These are phyloP conservation scores for Mycena chlorophos DNA, from an alignment of 768 basidiomycete species.

Conservation along the genomic window DNA sequence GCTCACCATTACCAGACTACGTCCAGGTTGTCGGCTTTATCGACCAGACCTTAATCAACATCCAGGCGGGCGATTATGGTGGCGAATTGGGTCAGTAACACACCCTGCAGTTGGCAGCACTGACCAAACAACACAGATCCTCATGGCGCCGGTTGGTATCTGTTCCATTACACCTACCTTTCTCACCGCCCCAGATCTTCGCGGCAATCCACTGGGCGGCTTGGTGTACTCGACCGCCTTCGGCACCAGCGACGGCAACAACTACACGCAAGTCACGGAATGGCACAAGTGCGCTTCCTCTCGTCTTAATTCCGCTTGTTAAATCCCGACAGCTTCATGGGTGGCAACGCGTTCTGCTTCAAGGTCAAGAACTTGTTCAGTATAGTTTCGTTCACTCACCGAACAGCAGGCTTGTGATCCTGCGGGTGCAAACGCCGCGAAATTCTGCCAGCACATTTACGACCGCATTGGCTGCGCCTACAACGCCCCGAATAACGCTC, in stretches of 20 bases:
- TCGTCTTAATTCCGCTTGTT: slow-evolving; percentile 1
- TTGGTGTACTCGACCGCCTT: slow-evolving; percentile 64
- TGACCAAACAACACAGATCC: slow-evolving; percentile 38
- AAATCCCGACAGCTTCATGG: slow-evolving; percentile 79
- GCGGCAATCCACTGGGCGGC: slow-evolving; percentile 82
- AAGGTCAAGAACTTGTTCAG: slow-evolving; percentile 45
- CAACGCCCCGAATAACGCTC: slow-evolving; percentile 68
- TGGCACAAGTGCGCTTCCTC: slow-evolving; percentile 62
- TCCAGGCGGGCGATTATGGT: slow-evolving; percentile 56
- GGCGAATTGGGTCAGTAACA: slow-evolving; percentile 77
- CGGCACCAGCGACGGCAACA: slow-evolving; percentile 39
- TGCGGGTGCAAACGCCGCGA: slow-evolving; percentile 43
- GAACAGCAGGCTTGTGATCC: slow-evolving; percentile 51
- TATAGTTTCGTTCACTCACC: neutral
- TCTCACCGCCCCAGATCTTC: neutral
- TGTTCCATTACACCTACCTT: slow-evolving; percentile 8
- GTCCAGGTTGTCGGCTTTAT: slow-evolving; percentile 62
- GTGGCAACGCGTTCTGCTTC: slow-evolving; percentile 62
- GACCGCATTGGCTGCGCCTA: slow-evolving; percentile 75
- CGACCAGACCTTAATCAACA: slow-evolving; percentile 59
- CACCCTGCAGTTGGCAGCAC: slow-evolving; percentile 37
- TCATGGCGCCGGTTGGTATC: slow-evolving; percentile 60
- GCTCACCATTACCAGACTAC: slow-evolving; percentile 40
- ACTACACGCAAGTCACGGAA: slow-evolving; percentile 56
- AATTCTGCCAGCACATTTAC: slow-evolving; percentile 69